A percentile compares a stretch with the other conserved stretches of the same genome.
phyloP scores from a whole-genome alignment of 805 yeast genomes.

The Vanderwaltozyma verrucispora region DNA sequence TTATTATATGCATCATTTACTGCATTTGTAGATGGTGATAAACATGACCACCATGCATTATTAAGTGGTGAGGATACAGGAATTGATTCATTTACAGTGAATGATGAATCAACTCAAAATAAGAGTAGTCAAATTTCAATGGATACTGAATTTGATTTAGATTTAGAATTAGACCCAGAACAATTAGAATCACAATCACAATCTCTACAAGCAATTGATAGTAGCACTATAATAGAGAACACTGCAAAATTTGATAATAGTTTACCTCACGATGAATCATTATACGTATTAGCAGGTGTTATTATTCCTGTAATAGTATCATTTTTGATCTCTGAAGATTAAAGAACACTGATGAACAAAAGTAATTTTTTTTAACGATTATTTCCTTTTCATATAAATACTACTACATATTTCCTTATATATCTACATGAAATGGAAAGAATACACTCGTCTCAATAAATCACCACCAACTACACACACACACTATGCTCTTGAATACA shows the following conservation, averaged over 20 bases:
- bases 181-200: neutral
- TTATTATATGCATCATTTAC: conserved; percentile 28
- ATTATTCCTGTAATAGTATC: conserved; percentile 23
- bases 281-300: conserved; percentile 20
- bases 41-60: conserved; percentile 6
- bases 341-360: too few species aligned
- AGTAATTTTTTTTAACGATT: too few species aligned
- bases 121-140: neutral
- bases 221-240: too few species aligned
- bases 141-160: neutral
- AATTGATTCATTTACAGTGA: neutral
- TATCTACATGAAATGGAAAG: too few species aligned
- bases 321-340: conserved; percentile 14
- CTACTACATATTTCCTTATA: too few species aligned
- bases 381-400: too few species aligned
- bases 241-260: neutral
- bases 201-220: neutral
- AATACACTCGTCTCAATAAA: too few species aligned
- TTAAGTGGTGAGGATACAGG: neutral
- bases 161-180: neutral
- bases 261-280: conserved; percentile 10
- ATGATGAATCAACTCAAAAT: too few species aligned
- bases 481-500: too few species aligned
- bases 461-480: too few species aligned
- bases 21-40: conserved; percentile 20